Evolutionary conservation across 352 stramenopile species (phyloP), one percentile per base, ranked within the genome.

Genomic region (Phytophthora ramorum): DNA sequence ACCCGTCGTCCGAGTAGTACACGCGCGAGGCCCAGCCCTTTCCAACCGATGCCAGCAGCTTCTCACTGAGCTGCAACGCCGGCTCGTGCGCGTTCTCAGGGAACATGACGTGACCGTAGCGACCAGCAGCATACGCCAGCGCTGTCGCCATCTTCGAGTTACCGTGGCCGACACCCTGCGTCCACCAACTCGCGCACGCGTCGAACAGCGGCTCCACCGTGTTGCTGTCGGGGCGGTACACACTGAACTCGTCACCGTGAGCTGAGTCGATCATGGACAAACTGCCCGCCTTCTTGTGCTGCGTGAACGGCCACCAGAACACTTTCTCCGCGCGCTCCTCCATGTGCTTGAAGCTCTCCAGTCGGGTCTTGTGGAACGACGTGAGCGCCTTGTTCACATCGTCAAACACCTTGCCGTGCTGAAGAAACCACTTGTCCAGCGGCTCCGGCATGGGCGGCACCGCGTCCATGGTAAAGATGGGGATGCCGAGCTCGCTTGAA

Each of bases 231-330:
- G 63, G 58, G 14, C 81, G 81, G 34, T 83, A 86, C 12, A 78
- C 74, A 46, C 71, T 83, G 56, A 95, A 97, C 59, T 96, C 81
- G 55, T 98, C 89, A 22, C 92, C 91, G 58, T 96, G 86, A 3
- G 93, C 93, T 14, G 90, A 97, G 62, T 98, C 92, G 47, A 98
- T 92, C 26, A 97, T 68, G 3, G 85, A 91, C 19, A 98, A 68
- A 6, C 88, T 55, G 17, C 83, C 85, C 70, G 85, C 83, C 53
- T 86, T 89, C 73, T 92, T 90, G 79, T 98, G 91, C 69, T 98
- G 91, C 14, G 92, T 98, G 75, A 97, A 98, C 8, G 93, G 93
- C 89, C 92, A 98, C 93, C 93, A 98, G 53, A 98, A 94, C 9
- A 94, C 81, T 10, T 93, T 24, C 47, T 93, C 76, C 2, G 84